These are phyloP conservation scores for Starmerella riodocensis DNA, from an alignment of 805 yeast genomes.

Conservation along the genomic window DNA sequence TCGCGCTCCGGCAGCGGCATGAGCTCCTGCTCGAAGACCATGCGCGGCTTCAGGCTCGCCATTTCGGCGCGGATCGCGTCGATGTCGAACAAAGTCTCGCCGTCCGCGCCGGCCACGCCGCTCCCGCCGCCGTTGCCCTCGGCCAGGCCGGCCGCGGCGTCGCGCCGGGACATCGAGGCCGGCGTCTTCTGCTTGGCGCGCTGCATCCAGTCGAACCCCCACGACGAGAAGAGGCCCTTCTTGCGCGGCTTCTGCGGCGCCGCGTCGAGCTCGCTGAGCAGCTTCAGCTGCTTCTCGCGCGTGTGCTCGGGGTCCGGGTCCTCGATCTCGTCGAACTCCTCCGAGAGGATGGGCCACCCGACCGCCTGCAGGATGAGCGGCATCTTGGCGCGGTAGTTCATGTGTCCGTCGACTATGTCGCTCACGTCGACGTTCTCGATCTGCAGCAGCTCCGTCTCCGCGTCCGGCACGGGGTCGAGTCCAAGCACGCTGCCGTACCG, in stretches of 20 bases:
- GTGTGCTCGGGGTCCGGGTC: constrained; percentile 85
- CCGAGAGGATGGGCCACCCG: constrained; percentile 73
- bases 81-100: constrained; percentile 30
- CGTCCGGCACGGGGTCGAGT: constrained; percentile 47
- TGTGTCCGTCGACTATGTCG: constrained; percentile 79
- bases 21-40: constrained; percentile 20
- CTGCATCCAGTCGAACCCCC: constrained; percentile 46
- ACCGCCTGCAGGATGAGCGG: constrained; percentile 59
- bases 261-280: constrained; percentile 53
- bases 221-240: constrained; percentile 25
- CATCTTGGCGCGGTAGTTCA: constrained; percentile 92
- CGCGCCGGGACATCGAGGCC: too few species aligned
- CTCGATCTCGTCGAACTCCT: constrained; percentile 89
- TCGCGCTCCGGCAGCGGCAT: constrained; percentile 12
- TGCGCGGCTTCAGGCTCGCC: constrained; percentile 23
- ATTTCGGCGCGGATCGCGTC: constrained; percentile 30
- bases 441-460: constrained; percentile 9
- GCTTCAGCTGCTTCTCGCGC: constrained; percentile 62
- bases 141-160: constrained; percentile 18
- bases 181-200: constrained; percentile 25
- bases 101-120: constrained; percentile 24
- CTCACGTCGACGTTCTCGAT: constrained; percentile 84
- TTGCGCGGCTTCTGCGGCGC: constrained; percentile 23
- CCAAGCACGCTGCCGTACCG: constrained; percentile 90
- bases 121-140: constrained; percentile 21